Evolutionary conservation across 495 filamentous ascomycete species (phyloP).

Genomic region (Penicillium coprophilum): DNA sequence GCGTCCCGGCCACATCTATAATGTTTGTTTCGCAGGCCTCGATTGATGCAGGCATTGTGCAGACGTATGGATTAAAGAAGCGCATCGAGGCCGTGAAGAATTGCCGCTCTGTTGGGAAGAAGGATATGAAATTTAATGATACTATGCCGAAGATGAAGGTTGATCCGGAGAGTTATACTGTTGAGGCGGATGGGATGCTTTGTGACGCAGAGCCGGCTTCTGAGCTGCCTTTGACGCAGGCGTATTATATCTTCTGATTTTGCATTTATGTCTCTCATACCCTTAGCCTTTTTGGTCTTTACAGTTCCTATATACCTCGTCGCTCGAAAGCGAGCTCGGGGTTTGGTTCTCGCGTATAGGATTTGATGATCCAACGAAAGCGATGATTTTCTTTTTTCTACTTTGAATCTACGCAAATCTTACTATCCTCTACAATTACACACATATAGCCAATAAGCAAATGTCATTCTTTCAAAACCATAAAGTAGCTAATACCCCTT

Average conservation of each 20-base stretch:
- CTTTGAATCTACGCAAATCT: neutral
- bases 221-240: slow-evolving; percentile 77
- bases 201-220: slow-evolving; percentile 74
- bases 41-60: slow-evolving; percentile 62
- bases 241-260: slow-evolving; percentile 71
- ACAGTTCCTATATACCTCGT: slow-evolving; percentile 20
- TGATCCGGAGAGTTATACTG: slow-evolving; percentile 86
- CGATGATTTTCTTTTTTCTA: neutral
- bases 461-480: neutral
- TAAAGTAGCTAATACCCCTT: neutral
- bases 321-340: slow-evolving; percentile 13
- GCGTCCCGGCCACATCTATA: slow-evolving; percentile 70
- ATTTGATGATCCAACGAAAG: slow-evolving; percentile 12
- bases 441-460: neutral
- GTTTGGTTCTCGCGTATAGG: slow-evolving; percentile 7
- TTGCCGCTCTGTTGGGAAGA: slow-evolving; percentile 80
- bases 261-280: neutral
- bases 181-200: slow-evolving; percentile 80
- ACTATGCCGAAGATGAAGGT: slow-evolving; percentile 88
- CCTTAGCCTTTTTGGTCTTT: neutral
- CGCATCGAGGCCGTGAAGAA: slow-evolving; percentile 77
- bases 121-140: slow-evolving; percentile 93
- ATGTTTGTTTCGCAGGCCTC: slow-evolving; percentile 80
- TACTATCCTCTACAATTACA: neutral
- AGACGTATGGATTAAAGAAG: slow-evolving; percentile 72